Conservation (phyloP, 148 eudicot species). For the Persicaria maculosa region DNA sequence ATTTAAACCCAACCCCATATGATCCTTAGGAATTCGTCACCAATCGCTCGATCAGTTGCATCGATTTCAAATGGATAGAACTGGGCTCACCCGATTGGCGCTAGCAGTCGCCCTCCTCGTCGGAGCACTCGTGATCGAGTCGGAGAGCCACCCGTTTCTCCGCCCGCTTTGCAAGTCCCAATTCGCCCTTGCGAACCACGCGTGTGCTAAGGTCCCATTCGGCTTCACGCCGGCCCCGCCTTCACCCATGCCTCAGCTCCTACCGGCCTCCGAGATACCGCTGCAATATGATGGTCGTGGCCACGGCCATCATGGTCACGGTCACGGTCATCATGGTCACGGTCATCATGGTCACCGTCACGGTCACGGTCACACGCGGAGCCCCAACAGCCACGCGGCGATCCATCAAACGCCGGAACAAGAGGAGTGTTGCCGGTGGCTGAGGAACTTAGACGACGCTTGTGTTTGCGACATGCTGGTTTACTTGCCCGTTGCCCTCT, state of each 20-base stretch:
- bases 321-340: not conserved
- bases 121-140: no score
- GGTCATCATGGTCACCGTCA: not conserved
- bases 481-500: conserved; percentile 11
- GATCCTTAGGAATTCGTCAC: no score
- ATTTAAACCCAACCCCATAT: no score
- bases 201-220: conserved; percentile 6
- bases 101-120: no score
- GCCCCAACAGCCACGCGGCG: not conserved
- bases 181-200: conserved; percentile 10
- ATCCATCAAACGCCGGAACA: not conserved
- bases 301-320: not conserved
- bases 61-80: no score
- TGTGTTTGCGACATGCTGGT: conserved; percentile 13
- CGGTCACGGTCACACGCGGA: not conserved
- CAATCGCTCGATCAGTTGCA: no score
- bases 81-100: no score
- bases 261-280: not conserved
- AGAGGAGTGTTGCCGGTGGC: conserved; percentile 13
- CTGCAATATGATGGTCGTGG: not conserved
- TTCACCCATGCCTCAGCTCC: not conserved
- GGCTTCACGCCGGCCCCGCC: not conserved
- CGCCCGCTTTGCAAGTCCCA: conserved; percentile 8
- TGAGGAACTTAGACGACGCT: not conserved
- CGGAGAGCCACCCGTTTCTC: not conserved